Evolutionary conservation across 2,329 filamentous ascomycete genomes (phyloP).

Genomic region (Mollisia scopiformis): DNA sequence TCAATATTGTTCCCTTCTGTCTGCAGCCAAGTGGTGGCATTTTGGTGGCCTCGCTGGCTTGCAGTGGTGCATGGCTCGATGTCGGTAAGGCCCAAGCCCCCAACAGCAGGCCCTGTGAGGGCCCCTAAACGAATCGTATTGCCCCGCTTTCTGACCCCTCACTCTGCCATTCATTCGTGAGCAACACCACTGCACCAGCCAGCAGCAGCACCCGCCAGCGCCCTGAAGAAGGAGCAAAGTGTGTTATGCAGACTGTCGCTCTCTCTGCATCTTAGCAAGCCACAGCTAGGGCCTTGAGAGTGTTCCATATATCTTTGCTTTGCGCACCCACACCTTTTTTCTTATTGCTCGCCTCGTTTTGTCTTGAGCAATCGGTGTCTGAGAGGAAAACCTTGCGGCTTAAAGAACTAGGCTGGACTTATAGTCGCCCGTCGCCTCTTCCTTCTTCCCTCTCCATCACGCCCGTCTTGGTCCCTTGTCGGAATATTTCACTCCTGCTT

Average conservation of each 20-base stretch:
- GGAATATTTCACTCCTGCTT: background rate
- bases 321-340: slow-evolving; percentile 2
- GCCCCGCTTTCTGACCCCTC: background rate
- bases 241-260: background rate
- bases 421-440: slow-evolving; percentile 1
- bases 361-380: background rate
- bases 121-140: background rate
- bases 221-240: background rate
- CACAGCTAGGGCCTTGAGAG: background rate
- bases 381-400: background rate
- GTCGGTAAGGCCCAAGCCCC: too few species aligned
- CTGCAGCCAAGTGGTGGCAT: background rate
- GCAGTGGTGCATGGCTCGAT: background rate
- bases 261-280: background rate
- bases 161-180: too few species aligned
- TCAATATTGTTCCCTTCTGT: background rate
- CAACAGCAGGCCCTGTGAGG: too few species aligned
- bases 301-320: background rate
- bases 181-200: too few species aligned
- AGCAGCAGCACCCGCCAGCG: background rate
- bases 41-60: background rate
- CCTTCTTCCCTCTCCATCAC: background rate
- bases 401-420: background rate
- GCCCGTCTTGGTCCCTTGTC: background rate
- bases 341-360: background rate